Percentiles rank a stretch among this genome's conserved stretches.
Conservation (phyloP, 768 basidiomycete species). For the Macrocybe gigantea region DNA sequence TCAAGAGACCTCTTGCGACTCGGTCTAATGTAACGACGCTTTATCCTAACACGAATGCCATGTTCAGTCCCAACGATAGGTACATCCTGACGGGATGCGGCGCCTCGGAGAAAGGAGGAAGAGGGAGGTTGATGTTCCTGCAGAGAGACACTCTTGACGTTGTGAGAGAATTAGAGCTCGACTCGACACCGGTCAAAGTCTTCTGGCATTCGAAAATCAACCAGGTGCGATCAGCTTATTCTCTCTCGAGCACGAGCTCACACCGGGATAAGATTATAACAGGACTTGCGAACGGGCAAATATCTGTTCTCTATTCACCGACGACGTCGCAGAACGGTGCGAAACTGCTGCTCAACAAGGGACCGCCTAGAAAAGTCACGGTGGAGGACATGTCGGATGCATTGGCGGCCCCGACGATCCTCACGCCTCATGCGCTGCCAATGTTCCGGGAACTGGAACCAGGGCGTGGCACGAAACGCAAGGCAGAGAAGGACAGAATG, state of each 20-base stretch:
- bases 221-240: conserved; percentile 52
- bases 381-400: conserved; percentile 88
- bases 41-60: conserved; percentile 90
- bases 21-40: conserved; percentile 61
- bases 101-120: conserved; percentile 56
- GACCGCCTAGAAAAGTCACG: conserved; percentile 75
- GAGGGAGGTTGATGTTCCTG: conserved; percentile 72
- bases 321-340: conserved; percentile 86
- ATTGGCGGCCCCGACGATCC: conserved; percentile 78
- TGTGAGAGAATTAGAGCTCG: conserved; percentile 61
- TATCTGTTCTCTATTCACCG: conserved; percentile 91
- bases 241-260: conserved; percentile 1
- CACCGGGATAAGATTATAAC: conserved; percentile 62
- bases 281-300: conserved; percentile 81
- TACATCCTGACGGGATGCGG: conserved; percentile 82
- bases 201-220: conserved; percentile 98
- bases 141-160: conserved; percentile 64
- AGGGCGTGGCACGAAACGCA: conserved; percentile 75
- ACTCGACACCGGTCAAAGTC: conserved; percentile 82
- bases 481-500: conserved; percentile 81
- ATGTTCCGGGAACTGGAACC: conserved; percentile 86
- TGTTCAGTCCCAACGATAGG: conserved; percentile 93
- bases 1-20: conserved; percentile 83
- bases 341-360: conserved; percentile 82
- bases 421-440: conserved; percentile 87